Evolutionary conservation across 2,329 filamentous ascomycete species (phyloP), one percentile per base, ranked within the genome.

Genomic region (Graphilbum fragrans): DNA sequence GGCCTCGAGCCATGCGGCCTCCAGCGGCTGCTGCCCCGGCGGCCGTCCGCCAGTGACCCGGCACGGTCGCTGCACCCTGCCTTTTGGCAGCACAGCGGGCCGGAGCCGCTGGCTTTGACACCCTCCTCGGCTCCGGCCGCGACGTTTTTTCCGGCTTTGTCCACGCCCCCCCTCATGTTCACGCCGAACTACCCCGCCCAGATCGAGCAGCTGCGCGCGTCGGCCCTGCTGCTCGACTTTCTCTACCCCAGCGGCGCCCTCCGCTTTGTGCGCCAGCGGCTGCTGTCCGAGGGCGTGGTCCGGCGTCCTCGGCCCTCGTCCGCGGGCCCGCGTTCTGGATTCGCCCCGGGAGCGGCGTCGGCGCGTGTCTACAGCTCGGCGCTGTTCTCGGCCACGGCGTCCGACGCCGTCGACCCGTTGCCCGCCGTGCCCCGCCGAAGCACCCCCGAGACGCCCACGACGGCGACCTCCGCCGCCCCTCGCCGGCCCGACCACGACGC

Each of bases 1-100:
- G 65, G 62, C 56, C 58, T 76, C 58, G 72, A 76, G 65, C 65
- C 70, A 57, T 68, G 69, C 61, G 63, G 63, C 50, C 60, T 75
- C 55, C 68, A 69, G 56, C 64, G 70, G 57, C 63, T 71, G 46
- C 59, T 74, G 42, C 64, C 66, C 31, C 51, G 59, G 35, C 52
- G 57, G 36, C 53, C 59, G 18, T 51, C 52, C 39, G 53, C 57
- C 37, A 51, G 65, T 29, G 64, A 61, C 48, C 62, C 54, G 47
- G 58, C 57, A 42, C 63, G 64, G 43, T 61, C 59, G 39, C 61
- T 75, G 38, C 68, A 66, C 37, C 65, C 65, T 12, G 55, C 62
- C 32, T 74, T 75, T 50, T 74, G 70, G 69, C 64, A 70, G 43
- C 68, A 75, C 62, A 69, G 69, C 17, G 68, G n/a, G 12, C 10